Evolutionary conservation across 2,329 filamentous ascomycete species (phyloP).

Genomic region (Fusarium sp.): DNA sequence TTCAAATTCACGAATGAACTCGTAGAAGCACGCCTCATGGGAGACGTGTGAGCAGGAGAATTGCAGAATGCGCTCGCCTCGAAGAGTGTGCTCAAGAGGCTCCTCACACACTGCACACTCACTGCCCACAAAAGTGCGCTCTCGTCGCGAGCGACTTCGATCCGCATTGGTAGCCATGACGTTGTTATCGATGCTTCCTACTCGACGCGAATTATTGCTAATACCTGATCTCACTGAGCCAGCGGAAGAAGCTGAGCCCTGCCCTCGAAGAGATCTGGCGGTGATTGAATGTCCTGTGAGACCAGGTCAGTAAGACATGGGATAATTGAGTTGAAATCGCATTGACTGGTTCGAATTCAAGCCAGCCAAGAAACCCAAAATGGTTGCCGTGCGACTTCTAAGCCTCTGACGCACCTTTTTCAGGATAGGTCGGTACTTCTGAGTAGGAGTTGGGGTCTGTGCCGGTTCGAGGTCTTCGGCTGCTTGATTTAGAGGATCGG

Average conservation of each 20-base stretch:
- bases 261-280: constrained; percentile 43
- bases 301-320: constrained; percentile 18
- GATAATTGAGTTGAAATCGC: not conserved
- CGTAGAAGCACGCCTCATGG: constrained; percentile 98
- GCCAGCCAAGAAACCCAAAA: not conserved
- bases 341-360: not conserved
- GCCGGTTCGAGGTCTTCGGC: constrained; percentile 43
- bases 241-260: constrained; percentile 49
- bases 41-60: constrained; percentile 98
- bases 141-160: constrained; percentile 81
- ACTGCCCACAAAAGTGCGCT: constrained; percentile 94
- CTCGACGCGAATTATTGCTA: constrained; percentile 50
- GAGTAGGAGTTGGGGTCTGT: constrained; percentile 42
- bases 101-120: constrained; percentile 98
- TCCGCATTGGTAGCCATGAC: constrained; percentile 68
- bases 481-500: constrained; percentile 36
- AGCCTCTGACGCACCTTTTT: constrained; percentile 52
- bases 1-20: constrained; percentile 95
- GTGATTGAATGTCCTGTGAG: constrained; percentile 45
- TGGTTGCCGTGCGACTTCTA: not conserved
- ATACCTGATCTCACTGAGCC: constrained; percentile 50
- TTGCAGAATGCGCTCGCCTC: constrained; percentile 92
- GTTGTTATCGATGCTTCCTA: constrained; percentile 56
- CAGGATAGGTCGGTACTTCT: constrained; percentile 52
- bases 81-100: constrained; percentile 92